phyloP scores from a whole-genome alignment of 208 protist species.

The Wallacemonas sp. region DNA sequence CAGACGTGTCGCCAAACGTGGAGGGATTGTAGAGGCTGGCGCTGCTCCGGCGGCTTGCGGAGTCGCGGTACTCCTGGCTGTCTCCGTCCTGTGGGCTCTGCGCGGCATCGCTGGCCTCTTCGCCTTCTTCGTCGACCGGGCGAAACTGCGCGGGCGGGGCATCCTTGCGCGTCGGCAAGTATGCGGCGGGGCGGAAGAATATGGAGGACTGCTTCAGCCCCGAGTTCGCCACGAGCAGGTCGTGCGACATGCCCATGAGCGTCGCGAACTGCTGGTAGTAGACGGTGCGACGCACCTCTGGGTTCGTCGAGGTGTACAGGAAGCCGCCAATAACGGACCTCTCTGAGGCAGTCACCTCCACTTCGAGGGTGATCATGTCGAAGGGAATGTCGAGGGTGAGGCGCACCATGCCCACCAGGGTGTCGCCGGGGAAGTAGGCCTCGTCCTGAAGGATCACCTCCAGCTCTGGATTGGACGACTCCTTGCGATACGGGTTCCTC shows the following conservation, averaged over 20 bases:
- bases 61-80: not conserved
- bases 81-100: not conserved
- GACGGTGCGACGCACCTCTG: conserved; percentile 34
- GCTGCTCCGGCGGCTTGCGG: conserved; percentile 8
- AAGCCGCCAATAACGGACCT: conserved; percentile 31
- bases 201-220: not conserved
- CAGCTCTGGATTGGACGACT: conserved; percentile 30
- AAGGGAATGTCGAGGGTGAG: conserved; percentile 34
- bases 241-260: conserved; percentile 36
- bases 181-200: conserved; percentile 22
- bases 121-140: not conserved
- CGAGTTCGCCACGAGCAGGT: conserved; percentile 23
- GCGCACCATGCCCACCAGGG: conserved; percentile 52
- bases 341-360: conserved; percentile 41
- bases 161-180: conserved; percentile 2
- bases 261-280: conserved; percentile 68
- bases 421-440: conserved; percentile 51
- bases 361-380: conserved; percentile 40
- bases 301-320: conserved; percentile 29
- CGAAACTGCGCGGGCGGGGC: not conserved
- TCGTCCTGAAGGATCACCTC: conserved; percentile 32
- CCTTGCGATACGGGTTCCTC: conserved; percentile 13
- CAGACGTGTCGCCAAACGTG: conserved; percentile 11
- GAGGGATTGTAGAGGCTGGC: conserved; percentile 9
- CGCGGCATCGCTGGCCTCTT: not conserved